Base-by-base conservation (phyloP, 2,329 filamentous ascomycete species). In the Microcyclospora tardicrescens region DNA sequence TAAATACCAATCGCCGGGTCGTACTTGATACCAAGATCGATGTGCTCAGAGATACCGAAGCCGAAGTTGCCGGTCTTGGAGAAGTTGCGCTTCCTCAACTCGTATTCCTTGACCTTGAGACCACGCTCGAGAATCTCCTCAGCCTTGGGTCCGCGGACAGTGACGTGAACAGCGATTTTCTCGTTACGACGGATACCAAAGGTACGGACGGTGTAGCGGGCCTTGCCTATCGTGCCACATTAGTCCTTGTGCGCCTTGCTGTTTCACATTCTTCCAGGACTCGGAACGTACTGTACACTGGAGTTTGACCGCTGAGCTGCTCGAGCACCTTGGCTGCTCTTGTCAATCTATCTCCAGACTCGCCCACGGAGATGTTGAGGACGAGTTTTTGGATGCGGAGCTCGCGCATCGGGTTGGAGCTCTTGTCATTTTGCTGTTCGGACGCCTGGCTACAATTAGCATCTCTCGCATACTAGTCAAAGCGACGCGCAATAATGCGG, bases 171-270 rank as follows among this genome's bases (percentile, higher is more conserved):
- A 56, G 91, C 75, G 64, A 98, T 98, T 84, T 95, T 96, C 71
- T 98, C 91, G 83, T 98, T 98, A 86, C 91, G 89, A 69, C 91
- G 89, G 79, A 98, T 98, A 81, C 91, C 91, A 72, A 98, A 98
- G 65, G 89, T 96, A 75, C 91, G 89, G 79, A 98, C 91, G 59
- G 91, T 98, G 81, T 96, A 98, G 65, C 91, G 85, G 69, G 91
- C 91, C 84, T 98, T 98, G 86, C 83, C 84, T 87, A 61, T 33
- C 10, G 10, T 36, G 10, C 16, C 15, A 10, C 9, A 28, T 10
- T 16, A 10, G 13, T 33, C 28, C 27, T 24, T 27, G 14, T 36
- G 8, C 12, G 38, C 28, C 11, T 28, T 34, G n/a, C 32, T 37
- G 30, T 29, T 31, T 14, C n/a, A 28, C 11, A 14, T 19, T 28